Evolutionary conservation across 352 stramenopile species (phyloP).

Genomic region (Globisporangium solare): DNA sequence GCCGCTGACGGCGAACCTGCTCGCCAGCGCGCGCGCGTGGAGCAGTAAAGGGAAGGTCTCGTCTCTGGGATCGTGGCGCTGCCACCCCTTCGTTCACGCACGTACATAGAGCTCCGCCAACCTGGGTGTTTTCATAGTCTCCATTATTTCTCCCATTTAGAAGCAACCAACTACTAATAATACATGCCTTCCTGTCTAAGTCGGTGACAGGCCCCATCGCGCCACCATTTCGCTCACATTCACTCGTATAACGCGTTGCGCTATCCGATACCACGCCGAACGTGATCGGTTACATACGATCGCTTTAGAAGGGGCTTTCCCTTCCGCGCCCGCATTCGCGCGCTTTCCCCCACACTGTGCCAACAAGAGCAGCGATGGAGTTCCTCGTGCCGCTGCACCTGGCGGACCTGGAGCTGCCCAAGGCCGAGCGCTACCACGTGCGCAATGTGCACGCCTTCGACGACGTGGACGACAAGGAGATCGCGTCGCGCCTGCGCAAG

Average conservation of each 20-base stretch:
- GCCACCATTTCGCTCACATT: too few relatives aligned
- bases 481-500: conserved; percentile 33
- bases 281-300: conserved; percentile 5
- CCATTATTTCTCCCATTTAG: neutral
- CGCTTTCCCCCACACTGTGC: conserved; percentile 4
- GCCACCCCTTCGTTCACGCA: neutral
- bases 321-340: conserved; percentile 4
- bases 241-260: neutral
- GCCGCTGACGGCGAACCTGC: neutral
- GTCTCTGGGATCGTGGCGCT: neutral
- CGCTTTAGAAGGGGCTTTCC: neutral
- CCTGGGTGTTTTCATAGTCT: neutral
- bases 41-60: neutral
- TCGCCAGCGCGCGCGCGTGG: conserved; percentile 6
- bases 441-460: conserved; percentile 55
- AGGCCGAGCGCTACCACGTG: conserved; percentile 63
- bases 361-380: conserved; percentile 29
- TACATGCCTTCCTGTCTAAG: neutral
- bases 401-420: conserved; percentile 70
- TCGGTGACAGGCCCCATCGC: neutral
- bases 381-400: conserved; percentile 78
- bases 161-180: neutral
- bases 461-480: conserved; percentile 39
- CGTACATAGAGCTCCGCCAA: neutral
- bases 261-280: neutral